These are phyloP conservation scores for Mycena vitilis DNA, from an alignment of 768 basidiomycete species.

Conservation along the genomic window DNA sequence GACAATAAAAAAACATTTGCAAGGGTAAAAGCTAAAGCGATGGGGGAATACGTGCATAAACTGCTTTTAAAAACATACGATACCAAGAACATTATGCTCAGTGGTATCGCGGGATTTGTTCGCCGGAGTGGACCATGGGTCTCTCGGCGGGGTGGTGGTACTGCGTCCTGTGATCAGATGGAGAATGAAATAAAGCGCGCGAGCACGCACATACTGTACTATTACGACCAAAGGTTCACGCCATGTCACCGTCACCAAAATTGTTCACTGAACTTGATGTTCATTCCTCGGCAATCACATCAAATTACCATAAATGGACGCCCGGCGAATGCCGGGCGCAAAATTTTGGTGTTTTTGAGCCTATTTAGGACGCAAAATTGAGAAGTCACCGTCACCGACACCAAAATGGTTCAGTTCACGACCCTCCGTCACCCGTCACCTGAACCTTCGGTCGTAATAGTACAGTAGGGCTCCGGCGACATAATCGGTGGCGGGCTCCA, in stretches of 20 bases:
- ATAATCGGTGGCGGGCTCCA: slow-evolving; percentile 68
- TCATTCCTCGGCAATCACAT: too few relatives aligned
- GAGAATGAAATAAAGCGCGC: slow-evolving; percentile 7
- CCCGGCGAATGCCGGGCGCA: too few relatives aligned
- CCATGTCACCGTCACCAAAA: too few relatives aligned
- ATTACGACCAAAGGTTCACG: too few relatives aligned
- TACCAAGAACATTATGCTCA: slow-evolving; percentile 34
- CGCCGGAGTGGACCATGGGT: slow-evolving; percentile 39
- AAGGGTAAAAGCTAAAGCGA: slow-evolving; percentile 8
- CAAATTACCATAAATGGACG: too few relatives aligned
- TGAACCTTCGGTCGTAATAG: too few relatives aligned
- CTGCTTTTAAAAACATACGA: slow-evolving; percentile 20
- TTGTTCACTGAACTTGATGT: too few relatives aligned
- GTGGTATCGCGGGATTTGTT: slow-evolving; percentile 33
- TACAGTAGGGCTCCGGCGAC: slow-evolving; percentile 72
- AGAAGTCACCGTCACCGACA: too few relatives aligned
- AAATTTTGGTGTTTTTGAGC: too few relatives aligned
- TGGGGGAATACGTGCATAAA: slow-evolving; percentile 11
- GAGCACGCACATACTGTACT: slow-evolving; percentile 68
- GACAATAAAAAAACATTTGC: slow-evolving; percentile 19
- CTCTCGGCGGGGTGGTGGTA: slow-evolving; percentile 40
- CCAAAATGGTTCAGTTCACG: too few relatives aligned
- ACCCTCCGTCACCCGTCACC: too few relatives aligned
- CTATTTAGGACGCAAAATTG: too few relatives aligned
- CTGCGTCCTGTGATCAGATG: slow-evolving; percentile 31